Conservation (phyloP, 305 asterid species). For the Caryopteris hybrid region DNA sequence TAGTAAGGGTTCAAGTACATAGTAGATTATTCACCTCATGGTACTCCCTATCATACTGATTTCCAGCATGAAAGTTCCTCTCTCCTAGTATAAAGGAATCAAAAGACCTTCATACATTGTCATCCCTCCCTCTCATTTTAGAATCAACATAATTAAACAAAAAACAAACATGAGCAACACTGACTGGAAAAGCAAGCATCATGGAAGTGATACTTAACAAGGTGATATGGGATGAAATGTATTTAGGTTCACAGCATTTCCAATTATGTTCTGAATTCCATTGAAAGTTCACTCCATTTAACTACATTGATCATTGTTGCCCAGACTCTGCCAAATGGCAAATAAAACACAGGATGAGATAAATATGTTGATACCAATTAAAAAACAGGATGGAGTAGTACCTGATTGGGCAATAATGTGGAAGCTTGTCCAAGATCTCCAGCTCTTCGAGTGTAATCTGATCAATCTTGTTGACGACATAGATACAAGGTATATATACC, state of each 20-base stretch:
- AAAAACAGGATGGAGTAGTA: slow-evolving; percentile 26
- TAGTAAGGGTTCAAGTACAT: too few species aligned
- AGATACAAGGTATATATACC: slow-evolving; percentile 91
- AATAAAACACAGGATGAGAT: background rate
- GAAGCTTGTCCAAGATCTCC: slow-evolving; percentile 94
- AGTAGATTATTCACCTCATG: background rate
- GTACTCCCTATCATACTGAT: background rate
- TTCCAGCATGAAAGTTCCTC: background rate
- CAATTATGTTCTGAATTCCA: background rate
- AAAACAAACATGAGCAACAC: background rate
- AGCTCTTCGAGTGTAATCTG: slow-evolving; percentile 95
- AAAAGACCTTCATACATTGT: background rate
- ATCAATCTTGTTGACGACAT: slow-evolving; percentile 87
- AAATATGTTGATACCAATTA: background rate
- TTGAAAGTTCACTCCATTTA: background rate
- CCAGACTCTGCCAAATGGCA: background rate
- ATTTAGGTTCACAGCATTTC: background rate
- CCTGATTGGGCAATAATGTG: slow-evolving; percentile 98
- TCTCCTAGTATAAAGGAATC: background rate
- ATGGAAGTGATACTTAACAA: background rate
- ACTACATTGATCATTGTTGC: background rate
- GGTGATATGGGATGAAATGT: background rate
- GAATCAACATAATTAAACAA: background rate
- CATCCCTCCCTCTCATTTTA: too few species aligned
- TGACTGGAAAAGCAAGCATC: background rate